These are phyloP conservation scores for Penicillium sp. DNA, from an alignment of 2,329 filamentous ascomycete genomes.

Conservation along the genomic window DNA sequence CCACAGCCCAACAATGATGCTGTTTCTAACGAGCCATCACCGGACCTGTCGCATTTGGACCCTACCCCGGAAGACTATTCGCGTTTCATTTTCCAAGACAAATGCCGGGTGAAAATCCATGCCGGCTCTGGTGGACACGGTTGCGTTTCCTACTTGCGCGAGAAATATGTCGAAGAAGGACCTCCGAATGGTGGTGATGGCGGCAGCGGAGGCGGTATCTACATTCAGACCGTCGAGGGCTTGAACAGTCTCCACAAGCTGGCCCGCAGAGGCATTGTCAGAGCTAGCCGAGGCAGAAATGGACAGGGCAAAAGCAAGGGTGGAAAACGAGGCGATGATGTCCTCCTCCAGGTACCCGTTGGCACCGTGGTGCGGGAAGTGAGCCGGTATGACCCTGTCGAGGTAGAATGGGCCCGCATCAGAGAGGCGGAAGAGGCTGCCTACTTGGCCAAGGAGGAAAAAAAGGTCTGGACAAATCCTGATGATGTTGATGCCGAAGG, in stretches of 20 bases:
- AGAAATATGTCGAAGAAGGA: conserved; percentile 84
- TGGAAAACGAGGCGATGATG: conserved; percentile 79
- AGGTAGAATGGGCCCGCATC: conserved; percentile 57
- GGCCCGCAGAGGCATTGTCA: conserved; percentile 66
- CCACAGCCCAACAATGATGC: conserved; percentile 10
- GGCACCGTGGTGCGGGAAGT: conserved; percentile 88
- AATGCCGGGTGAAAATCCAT: conserved; percentile 72
- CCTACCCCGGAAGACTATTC: conserved; percentile 82
- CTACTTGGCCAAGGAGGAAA: conserved; percentile 48
- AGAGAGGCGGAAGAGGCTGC: conserved; percentile 46
- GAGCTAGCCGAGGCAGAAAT: conserved; percentile 46
- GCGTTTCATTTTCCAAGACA: conserved; percentile 79
- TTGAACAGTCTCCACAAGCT: conserved; percentile 94
- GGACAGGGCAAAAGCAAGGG: conserved; percentile 50
- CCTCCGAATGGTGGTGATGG: conserved; percentile 95
- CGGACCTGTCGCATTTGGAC: conserved; percentile 63
- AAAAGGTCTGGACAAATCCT: conserved; percentile 22
- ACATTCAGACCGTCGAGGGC: conserved; percentile 87
- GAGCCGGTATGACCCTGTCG: conserved; percentile 71
- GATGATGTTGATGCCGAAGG: conserved; percentile 1
- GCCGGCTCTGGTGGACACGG: conserved; percentile 84
- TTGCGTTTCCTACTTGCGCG: conserved; percentile 89
- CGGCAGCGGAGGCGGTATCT: conserved; percentile 85
- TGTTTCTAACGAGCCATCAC: conserved; percentile 16
- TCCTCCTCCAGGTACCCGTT: conserved; percentile 86